Conservation (phyloP, 108 stramenopile genomes). For the Cafeteria roenbergensis region DNA sequence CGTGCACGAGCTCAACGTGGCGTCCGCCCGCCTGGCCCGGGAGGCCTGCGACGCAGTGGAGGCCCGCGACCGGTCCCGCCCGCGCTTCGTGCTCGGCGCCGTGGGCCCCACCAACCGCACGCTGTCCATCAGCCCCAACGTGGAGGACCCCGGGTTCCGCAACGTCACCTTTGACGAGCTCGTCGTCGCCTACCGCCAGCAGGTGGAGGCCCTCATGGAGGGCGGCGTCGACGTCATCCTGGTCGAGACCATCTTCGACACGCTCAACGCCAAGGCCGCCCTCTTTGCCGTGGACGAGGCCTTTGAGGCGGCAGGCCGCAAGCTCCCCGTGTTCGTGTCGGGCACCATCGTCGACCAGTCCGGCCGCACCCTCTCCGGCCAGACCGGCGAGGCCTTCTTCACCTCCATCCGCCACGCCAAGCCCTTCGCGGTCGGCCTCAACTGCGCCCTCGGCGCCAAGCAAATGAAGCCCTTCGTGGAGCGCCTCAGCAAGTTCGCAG, state of each 20-base stretch:
- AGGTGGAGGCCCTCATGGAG: slow-evolving; percentile 80
- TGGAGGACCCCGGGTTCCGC: slow-evolving; percentile 77
- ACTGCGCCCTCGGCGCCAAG: slow-evolving; percentile 89
- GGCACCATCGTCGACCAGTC: slow-evolving; percentile 94
- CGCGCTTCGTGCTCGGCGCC: slow-evolving; percentile 89
- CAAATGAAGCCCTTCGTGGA: slow-evolving; percentile 91
- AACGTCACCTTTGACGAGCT: slow-evolving; percentile 97
- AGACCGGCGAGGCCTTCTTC: slow-evolving; percentile 95
- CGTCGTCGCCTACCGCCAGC: slow-evolving; percentile 85
- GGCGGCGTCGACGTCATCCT: slow-evolving; percentile 88
- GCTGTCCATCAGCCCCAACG: slow-evolving; percentile 82
- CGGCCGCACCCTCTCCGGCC: slow-evolving; percentile 89
- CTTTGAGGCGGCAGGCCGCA: slow-evolving; percentile 68
- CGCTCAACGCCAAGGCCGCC: slow-evolving; percentile 92
- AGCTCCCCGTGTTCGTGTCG: slow-evolving; percentile 88
- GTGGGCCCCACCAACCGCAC: slow-evolving; percentile 95
- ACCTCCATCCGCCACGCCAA: slow-evolving; percentile 84
- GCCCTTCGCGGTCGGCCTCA: slow-evolving; percentile 95
- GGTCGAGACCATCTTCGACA: slow-evolving; percentile 97
- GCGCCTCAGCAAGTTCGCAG: slow-evolving; percentile 67
- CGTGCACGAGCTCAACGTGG: slow-evolving; percentile 87
- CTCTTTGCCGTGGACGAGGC: slow-evolving; percentile 78
- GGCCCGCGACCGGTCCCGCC: slow-evolving; percentile 74
- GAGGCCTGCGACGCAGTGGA: slow-evolving; percentile 89
- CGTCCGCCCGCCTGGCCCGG: slow-evolving; percentile 71